These are phyloP conservation scores for Vicia villosa DNA, from an alignment of 306 rosid genomes.

Conservation along the genomic window DNA sequence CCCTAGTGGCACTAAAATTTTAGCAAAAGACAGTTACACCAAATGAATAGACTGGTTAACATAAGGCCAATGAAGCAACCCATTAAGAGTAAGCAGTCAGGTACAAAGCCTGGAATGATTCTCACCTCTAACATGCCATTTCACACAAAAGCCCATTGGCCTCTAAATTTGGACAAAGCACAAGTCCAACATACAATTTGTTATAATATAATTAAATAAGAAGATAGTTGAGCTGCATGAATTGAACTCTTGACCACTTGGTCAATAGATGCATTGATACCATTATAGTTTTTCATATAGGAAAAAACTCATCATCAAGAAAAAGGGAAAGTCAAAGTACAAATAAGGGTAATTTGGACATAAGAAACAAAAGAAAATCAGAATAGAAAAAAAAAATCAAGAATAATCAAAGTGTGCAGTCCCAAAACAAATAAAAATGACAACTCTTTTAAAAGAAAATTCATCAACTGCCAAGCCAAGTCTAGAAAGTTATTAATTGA, in stretches of 20 bases:
- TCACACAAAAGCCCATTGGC: neutral
- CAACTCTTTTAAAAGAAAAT: too few species aligned
- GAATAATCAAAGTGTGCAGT: too few species aligned
- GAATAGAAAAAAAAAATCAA: too few species aligned
- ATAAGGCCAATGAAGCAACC: slow-evolving; percentile 2
- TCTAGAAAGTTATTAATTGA: too few species aligned
- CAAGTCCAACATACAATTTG: slow-evolving; percentile 1
- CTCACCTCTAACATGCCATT: slow-evolving; percentile 7
- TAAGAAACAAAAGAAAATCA: too few species aligned
- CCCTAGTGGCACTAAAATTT: neutral
- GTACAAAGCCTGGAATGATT: slow-evolving; percentile 9
- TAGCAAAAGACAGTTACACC: neutral
- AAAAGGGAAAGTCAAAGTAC: too few species aligned
- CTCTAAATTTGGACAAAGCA: slow-evolving; percentile 12
- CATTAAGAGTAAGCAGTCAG: neutral
- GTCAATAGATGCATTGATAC: neutral
- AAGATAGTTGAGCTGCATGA: neutral
- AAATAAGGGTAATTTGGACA: too few species aligned
- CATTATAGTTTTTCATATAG: too few species aligned
- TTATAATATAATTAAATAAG: neutral
- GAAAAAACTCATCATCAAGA: too few species aligned
- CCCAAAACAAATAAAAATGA: too few species aligned
- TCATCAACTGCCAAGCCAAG: too few species aligned
- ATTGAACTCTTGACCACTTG: neutral
- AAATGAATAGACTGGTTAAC: slow-evolving; percentile 18